Percentiles rank a stretch among this genome's conserved stretches.
Conservation (phyloP, 768 basidiomycete species). For the Rhizopogon salebrosus region DNA sequence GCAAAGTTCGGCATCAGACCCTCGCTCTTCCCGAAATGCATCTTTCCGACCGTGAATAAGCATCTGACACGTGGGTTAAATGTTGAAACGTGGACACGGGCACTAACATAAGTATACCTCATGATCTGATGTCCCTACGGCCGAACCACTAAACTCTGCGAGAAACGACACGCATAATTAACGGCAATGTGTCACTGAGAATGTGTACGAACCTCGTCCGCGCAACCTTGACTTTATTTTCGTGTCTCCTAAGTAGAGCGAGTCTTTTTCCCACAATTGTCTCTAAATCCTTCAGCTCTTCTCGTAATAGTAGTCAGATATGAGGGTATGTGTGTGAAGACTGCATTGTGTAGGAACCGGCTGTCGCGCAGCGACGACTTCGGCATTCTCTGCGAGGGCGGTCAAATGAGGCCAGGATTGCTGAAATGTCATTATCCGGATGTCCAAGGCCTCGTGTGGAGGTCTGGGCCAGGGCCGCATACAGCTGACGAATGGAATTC, state of each 20-base stretch:
- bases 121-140: conserved; percentile 56
- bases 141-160: conserved; percentile 65
- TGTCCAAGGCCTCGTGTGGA: conserved; percentile 25
- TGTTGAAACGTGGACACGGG: conserved; percentile 5
- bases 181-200: background rate
- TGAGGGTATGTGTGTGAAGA: conserved; percentile 6
- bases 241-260: conserved; percentile 56
- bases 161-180: conserved; percentile 3
- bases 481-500: conserved; percentile 1
- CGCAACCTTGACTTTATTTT: conserved; percentile 66
- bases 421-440: conserved; percentile 54
- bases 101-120: conserved; percentile 42
- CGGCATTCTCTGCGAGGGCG: conserved; percentile 48
- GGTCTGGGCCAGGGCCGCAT: background rate
- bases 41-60: conserved; percentile 55
- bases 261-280: conserved; percentile 63
- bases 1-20: conserved; percentile 66
- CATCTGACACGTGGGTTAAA: conserved; percentile 8
- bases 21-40: conserved; percentile 56
- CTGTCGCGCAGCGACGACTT: conserved; percentile 44
- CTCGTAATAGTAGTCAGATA: conserved; percentile 50
- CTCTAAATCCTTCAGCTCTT: conserved; percentile 67
- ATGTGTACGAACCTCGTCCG: conserved; percentile 50
- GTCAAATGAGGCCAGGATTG: conserved; percentile 65
- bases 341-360: conserved; percentile 30